Base-by-base conservation (phyloP, 192 early-diverging fungal species). In the Chytriomyces sp. region DNA sequence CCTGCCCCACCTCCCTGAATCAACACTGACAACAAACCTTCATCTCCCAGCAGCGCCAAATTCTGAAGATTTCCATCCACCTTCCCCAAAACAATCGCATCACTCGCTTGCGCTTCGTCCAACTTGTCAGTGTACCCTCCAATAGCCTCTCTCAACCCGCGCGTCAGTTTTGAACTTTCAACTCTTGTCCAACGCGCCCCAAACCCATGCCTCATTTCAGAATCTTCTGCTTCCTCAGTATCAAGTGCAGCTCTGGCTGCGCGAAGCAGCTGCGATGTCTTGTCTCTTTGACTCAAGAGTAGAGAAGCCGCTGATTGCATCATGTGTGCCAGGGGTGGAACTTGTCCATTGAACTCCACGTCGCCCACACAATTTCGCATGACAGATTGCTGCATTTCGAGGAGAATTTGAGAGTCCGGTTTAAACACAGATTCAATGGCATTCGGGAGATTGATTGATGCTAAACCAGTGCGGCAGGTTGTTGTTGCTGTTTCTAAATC, bases 11-110 rank as follows among this genome's bases (percentile, higher is more conserved):
- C 67, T 3, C 67, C 43, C 2, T 18, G 28, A 50, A 35, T 47
- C 28, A 68, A 68, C 3, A n/a, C 47, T 13, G 11, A 35, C 49
- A 71, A 43, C 50, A 64, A 64, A 2, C 35, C 24, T 43, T 71
- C 57, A 3, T 67, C 68, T 7, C 68, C 68, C 1, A 53, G 20
- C 45, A 69, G 13, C 9, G 26, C 23, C 60, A 73, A 43, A 18
- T 35, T 26, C 60, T 73, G 59, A 35, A 26, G 35, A 63, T 62
- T 73, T n/a, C 7, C 59, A 9, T 28, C 28, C 11, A 73, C 71
- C 1, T 73, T 73, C 60, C n/a, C 16, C n/a, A 45, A 18, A 8
- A 73, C 60, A 62, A 62, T 46, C n/a, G 44, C 71, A 62, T 73
- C 71, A 62, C 59, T 62, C 44, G 13, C 11, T 18, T 23, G 11